A percentile compares a stretch with the other conserved stretches of the same genome.
These are phyloP conservation scores for Arthromyces matolae DNA, from an alignment of 768 basidiomycete genomes.

Conservation along the genomic window DNA sequence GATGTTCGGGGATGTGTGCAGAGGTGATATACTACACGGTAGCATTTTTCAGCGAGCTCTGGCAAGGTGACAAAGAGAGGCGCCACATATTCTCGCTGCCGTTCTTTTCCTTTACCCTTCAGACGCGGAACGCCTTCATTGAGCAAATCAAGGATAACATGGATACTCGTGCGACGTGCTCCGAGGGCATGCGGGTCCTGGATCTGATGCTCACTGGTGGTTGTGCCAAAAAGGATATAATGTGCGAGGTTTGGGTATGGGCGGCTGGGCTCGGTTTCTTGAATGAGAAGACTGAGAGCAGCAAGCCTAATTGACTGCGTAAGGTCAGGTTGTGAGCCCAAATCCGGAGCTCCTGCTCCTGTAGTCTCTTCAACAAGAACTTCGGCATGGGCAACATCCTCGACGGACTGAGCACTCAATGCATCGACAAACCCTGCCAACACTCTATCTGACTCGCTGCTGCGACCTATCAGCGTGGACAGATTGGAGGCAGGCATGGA, in stretches of 20 bases:
- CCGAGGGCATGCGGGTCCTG: slow-evolving; percentile 78
- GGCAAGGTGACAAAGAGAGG: slow-evolving; percentile 69
- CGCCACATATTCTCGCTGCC: slow-evolving; percentile 27
- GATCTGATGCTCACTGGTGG: slow-evolving; percentile 58
- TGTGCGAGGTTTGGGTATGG: slow-evolving; percentile 84
- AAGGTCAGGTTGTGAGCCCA: slow-evolving; percentile 42
- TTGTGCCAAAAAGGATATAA: slow-evolving; percentile 75
- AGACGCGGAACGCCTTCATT: slow-evolving; percentile 66
- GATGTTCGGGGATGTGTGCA: slow-evolving; percentile 86
- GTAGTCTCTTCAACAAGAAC: slow-evolving; percentile 56
- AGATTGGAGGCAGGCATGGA: slow-evolving; percentile 70
- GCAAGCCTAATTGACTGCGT: slow-evolving; percentile 71
- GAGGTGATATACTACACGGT: slow-evolving; percentile 78
- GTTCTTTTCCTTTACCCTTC: slow-evolving; percentile 40
- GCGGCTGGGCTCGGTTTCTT: slow-evolving; percentile 59
- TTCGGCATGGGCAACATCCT: slow-evolving; percentile 60
- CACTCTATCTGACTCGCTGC: slow-evolving; percentile 82
- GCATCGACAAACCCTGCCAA: slow-evolving; percentile 71
- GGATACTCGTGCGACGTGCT: slow-evolving; percentile 66
- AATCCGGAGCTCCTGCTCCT: slow-evolving; percentile 69
- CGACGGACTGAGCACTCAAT: slow-evolving; percentile 56
- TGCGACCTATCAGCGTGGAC: slow-evolving; percentile 74
- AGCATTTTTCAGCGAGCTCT: slow-evolving; percentile 79
- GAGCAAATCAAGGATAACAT: slow-evolving; percentile 76
- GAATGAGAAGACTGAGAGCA: slow-evolving; percentile 78